These are phyloP conservation scores for Acer saccharum DNA, from an alignment of 345 rosid species.

Conservation along the genomic window DNA sequence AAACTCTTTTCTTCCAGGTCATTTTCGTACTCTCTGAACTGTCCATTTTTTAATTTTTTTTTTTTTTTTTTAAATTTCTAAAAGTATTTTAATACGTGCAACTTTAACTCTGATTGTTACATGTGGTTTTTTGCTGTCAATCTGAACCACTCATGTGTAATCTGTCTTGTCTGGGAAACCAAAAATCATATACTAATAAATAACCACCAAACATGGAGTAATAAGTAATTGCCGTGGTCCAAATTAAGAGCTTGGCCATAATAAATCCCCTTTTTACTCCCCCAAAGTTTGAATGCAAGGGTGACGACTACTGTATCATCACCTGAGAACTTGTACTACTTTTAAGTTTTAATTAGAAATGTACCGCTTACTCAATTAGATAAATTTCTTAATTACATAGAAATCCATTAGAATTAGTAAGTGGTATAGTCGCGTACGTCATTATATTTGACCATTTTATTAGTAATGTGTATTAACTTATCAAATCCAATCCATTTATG, in stretches of 20 bases:
- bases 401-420: background rate
- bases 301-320: background rate
- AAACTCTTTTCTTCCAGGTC: background rate
- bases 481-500: too few species aligned
- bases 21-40: background rate
- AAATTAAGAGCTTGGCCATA: background rate
- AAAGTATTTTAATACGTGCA: background rate
- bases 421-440: too few species aligned
- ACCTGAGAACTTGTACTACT: too few species aligned
- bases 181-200: background rate
- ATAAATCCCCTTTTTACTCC: background rate
- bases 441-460: background rate
- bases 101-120: conserved; percentile 4
- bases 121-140: background rate
- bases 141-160: conserved; percentile 3
- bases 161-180: background rate
- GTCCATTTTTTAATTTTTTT: background rate
- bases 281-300: background rate
- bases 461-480: too few species aligned
- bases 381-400: background rate
- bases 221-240: conserved; percentile 14
- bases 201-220: background rate
- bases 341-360: too few species aligned
- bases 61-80: too few species aligned
- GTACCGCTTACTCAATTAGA: too few species aligned